These are phyloP conservation scores for Cladorrhinum sp. DNA, from an alignment of 2,329 filamentous ascomycete genomes.

Conservation along the genomic window DNA sequence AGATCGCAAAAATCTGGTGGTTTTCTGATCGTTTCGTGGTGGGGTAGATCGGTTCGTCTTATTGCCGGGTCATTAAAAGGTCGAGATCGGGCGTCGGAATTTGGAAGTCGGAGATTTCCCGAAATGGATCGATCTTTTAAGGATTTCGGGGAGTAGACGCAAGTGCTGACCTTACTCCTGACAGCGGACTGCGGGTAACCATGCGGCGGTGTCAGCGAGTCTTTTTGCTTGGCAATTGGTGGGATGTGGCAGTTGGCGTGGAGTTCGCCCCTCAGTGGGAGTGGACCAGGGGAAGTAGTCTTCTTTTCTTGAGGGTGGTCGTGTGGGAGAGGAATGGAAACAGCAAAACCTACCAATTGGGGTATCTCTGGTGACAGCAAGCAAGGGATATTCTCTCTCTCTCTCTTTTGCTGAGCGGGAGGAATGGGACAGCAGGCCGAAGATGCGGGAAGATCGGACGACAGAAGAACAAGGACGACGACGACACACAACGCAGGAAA, in stretches of 20 bases:
- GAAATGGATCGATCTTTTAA: conserved; percentile 17
- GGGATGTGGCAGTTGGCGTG: not conserved
- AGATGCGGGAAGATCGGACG: conserved; percentile 5
- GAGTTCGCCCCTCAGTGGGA: conserved; percentile 5
- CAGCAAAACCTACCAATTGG: not conserved
- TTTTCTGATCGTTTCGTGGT: conserved; percentile 1
- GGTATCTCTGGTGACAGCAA: conserved; percentile 2
- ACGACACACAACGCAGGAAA: not conserved
- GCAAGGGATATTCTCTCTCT: conserved; percentile 16
- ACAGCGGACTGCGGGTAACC: conserved; percentile 4
- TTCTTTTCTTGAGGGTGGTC: not conserved
- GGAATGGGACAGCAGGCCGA: conserved; percentile 11
- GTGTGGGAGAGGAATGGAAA: not conserved
- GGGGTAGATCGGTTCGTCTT: conserved; percentile 3
- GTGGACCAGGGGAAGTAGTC: conserved; percentile 1
- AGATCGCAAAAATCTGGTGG: conserved; percentile 4
- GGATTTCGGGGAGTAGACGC: not conserved
- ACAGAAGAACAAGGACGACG: too few relatives aligned
- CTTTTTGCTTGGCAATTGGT: not conserved
- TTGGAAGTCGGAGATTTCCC: conserved; percentile 14
- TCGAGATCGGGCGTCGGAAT: not conserved
- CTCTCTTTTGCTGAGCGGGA: too few relatives aligned
- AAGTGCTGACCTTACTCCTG: conserved; percentile 7
- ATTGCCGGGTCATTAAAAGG: conserved; percentile 11
- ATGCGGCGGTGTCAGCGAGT: conserved; percentile 15